phyloP scores from a whole-genome alignment of 768 basidiomycete species.

The Collybiopsis confluens region DNA sequence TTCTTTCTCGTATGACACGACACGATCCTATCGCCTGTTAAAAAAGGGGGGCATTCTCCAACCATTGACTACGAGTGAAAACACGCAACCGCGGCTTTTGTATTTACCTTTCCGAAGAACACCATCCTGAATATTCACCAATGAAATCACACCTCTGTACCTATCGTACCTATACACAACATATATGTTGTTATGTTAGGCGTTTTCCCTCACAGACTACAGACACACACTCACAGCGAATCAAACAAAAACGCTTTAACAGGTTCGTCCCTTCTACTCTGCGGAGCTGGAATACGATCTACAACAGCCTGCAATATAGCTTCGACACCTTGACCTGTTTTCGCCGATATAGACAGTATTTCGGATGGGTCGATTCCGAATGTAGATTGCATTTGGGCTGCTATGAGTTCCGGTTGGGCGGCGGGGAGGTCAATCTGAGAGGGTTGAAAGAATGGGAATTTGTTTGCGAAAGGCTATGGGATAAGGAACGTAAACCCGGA shows the following conservation, averaged over 20 bases:
- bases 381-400: conserved; percentile 75
- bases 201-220: background rate
- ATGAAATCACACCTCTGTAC: conserved; percentile 92
- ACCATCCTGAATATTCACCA: conserved; percentile 80
- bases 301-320: conserved; percentile 76
- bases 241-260: conserved; percentile 91
- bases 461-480: too few relatives aligned
- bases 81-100: too few relatives aligned
- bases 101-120: conserved; percentile 77
- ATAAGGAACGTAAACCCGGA: conserved; percentile 19
- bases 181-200: background rate
- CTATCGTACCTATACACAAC: conserved; percentile 71
- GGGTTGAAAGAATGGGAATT: background rate
- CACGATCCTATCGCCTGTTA: conserved; percentile 90
- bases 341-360: conserved; percentile 83
- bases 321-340: conserved; percentile 84
- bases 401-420: conserved; percentile 76
- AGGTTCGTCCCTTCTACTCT: conserved; percentile 43
- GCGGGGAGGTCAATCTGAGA: conserved; percentile 87
- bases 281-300: conserved; percentile 80
- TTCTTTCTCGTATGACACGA: conserved; percentile 82
- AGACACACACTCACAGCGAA: conserved; percentile 59
- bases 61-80: too few relatives aligned
- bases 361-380: conserved; percentile 76
- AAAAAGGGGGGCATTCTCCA: too few relatives aligned